Percentiles rank a stretch among this genome's conserved stretches.
Evolutionary conservation across 2,329 filamentous ascomycete genomes (phyloP).

Genomic region (Phialocephala sp.): DNA sequence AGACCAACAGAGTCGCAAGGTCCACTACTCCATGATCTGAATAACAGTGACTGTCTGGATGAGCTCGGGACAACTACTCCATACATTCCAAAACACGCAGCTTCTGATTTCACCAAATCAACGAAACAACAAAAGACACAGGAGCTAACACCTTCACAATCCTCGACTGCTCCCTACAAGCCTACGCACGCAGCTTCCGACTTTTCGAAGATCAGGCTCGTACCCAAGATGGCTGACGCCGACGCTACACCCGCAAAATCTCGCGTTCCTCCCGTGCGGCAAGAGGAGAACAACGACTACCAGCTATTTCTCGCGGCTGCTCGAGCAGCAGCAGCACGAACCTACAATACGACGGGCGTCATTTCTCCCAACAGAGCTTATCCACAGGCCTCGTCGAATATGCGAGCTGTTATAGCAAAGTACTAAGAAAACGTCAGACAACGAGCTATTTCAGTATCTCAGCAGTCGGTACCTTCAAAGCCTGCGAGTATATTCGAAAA

Average conservation of each 20-base stretch:
- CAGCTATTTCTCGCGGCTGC: conserved; percentile 7
- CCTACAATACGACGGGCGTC: conserved; percentile 9
- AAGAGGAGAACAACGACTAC: conserved; percentile 5
- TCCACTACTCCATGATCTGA: not conserved
- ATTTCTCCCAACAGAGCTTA: not conserved
- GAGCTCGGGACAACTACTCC: not conserved
- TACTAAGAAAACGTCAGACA: not conserved
- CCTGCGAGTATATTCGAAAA: conserved; percentile 15
- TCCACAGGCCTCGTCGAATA: conserved; percentile 14
- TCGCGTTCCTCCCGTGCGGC: not conserved
- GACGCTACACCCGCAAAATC: not conserved
- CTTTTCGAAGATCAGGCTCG: conserved; percentile 10
- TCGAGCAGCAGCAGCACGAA: conserved; percentile 14
- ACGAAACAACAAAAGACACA: not conserved
- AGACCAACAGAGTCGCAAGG: conserved; percentile 2
- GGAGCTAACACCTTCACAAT: not conserved
- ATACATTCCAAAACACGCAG: conserved; percentile 30
- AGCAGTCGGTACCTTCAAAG: conserved; percentile 1
- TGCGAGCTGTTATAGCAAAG: not conserved
- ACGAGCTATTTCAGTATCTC: conserved; percentile 6
- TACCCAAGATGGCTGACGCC: conserved; percentile 6
- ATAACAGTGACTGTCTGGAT: not conserved
- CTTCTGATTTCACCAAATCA: conserved; percentile 20
- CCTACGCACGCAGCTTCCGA: not conserved
- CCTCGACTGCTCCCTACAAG: not conserved